These are phyloP conservation scores for Hanseniaspora vineae DNA, from an alignment of 805 yeast genomes.

Conservation along the genomic window DNA sequence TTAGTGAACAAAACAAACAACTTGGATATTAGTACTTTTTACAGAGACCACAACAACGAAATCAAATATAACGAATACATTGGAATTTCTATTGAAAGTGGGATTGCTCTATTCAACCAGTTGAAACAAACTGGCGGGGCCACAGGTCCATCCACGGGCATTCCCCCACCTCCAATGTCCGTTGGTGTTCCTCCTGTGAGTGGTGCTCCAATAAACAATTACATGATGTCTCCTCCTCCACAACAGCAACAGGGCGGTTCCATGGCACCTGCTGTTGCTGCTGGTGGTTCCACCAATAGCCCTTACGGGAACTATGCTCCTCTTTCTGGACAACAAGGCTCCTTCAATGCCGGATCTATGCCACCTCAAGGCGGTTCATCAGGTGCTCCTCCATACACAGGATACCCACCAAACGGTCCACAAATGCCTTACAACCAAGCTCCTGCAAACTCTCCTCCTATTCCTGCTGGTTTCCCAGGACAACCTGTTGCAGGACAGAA, in stretches of 20 bases:
- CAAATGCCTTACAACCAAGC: neutral
- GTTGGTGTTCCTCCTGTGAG: neutral
- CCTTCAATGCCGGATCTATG: constrained; percentile 3
- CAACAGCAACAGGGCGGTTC: constrained; percentile 5
- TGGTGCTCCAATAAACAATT: neutral
- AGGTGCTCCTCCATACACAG: constrained; percentile 9
- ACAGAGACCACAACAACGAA: constrained; percentile 54
- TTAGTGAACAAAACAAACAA: constrained; percentile 41
- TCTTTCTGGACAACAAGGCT: constrained; percentile 6
- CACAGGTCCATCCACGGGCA: neutral
- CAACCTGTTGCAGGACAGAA: constrained; percentile 3
- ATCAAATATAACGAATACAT: constrained; percentile 76
- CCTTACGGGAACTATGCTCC: constrained; percentile 9
- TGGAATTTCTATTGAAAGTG: constrained; percentile 51
- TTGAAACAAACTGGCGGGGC: constrained; percentile 11
- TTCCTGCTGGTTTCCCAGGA: too few species aligned
- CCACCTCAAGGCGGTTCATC: constrained; percentile 5
- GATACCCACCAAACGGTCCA: constrained; percentile 6
- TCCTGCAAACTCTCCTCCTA: neutral
- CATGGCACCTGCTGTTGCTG: constrained; percentile 6
- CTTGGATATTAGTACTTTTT: constrained; percentile 64
- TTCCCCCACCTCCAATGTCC: neutral
- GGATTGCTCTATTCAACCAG: constrained; percentile 32
- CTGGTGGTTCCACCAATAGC: neutral
- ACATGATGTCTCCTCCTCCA: constrained; percentile 7